Evolutionary conservation across 2,329 filamentous ascomycete species (phyloP).

Genomic region (Verticillium zaregamsianum): DNA sequence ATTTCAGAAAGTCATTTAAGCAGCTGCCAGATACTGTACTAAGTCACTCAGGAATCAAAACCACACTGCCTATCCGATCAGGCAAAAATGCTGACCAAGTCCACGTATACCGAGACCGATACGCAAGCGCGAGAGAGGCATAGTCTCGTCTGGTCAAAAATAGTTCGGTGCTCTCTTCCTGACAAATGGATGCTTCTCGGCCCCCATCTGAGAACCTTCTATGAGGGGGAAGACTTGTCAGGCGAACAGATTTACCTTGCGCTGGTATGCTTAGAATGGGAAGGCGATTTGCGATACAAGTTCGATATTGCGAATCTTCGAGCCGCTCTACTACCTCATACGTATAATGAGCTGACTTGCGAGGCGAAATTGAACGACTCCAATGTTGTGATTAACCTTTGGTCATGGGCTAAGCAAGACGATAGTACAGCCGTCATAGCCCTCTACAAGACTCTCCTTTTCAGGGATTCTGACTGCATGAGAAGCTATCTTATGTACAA

Average conservation of each 20-base stretch:
- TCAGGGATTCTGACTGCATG: neutral
- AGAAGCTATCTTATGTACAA: neutral
- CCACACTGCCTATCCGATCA: neutral
- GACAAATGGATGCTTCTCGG: neutral
- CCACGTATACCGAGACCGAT: neutral
- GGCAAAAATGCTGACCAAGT: neutral
- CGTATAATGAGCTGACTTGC: constrained; percentile 4
- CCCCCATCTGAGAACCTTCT: neutral
- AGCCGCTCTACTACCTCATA: constrained; percentile 5
- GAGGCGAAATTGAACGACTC: constrained; percentile 7
- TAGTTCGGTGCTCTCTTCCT: neutral
- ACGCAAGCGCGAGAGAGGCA: neutral
- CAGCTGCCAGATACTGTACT: neutral
- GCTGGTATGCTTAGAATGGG: constrained; percentile 9
- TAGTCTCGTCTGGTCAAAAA: neutral
- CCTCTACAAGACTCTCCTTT: neutral
- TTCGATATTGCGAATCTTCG: constrained; percentile 3
- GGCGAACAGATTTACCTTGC: constrained; percentile 2
- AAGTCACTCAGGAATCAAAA: neutral
- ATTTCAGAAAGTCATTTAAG: too few relatives aligned
- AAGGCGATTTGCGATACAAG: constrained; percentile 5
- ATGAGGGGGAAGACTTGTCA: neutral
- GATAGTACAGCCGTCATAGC: neutral
- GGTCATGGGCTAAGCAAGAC: neutral
- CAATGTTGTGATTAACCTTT: neutral